Percentiles rank a stretch among this genome's conserved stretches.
phyloP scores from a whole-genome alignment of 78 protist species.

The Speleostelium caveatum region DNA sequence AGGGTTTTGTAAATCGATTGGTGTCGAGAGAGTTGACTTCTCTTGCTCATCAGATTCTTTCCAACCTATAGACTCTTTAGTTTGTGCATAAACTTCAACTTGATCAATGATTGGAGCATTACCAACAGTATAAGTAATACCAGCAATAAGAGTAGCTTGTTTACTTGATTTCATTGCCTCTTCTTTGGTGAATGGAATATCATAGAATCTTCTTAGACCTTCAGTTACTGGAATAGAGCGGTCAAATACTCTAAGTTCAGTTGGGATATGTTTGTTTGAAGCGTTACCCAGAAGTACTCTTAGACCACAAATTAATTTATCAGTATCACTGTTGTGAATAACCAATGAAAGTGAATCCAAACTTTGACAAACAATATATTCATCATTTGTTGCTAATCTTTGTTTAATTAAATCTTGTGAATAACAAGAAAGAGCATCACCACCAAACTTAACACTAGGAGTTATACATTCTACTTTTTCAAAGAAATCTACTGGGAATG shows the following conservation, averaged over 20 bases:
- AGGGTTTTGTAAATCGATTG: not conserved
- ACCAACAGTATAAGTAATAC: conserved; percentile 5
- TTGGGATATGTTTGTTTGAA: conserved; percentile 50
- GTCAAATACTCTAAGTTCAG: conserved; percentile 29
- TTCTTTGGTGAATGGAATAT: conserved; percentile 76
- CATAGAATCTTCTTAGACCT: conserved; percentile 81
- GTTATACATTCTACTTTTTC: conserved; percentile 84
- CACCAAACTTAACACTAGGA: conserved; percentile 20
- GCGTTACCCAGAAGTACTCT: conserved; percentile 84
- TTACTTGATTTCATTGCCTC: conserved; percentile 59
- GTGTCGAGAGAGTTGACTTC: not conserved
- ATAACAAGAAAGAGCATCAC: conserved; percentile 64
- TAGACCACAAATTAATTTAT: conserved; percentile 71
- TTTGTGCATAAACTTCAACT: conserved; percentile 78
- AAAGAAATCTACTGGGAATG: conserved; percentile 83
- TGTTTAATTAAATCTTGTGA: conserved; percentile 63
- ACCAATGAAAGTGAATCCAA: conserved; percentile 20
- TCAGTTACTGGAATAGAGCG: conserved; percentile 26
- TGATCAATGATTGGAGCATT: conserved; percentile 76
- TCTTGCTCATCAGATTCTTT: conserved; percentile 34
- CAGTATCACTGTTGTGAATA: conserved; percentile 29
- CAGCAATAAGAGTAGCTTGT: conserved; percentile 15
- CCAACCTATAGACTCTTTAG: conserved; percentile 49
- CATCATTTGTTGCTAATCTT: conserved; percentile 14
- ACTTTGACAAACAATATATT: conserved; percentile 57